Evolutionary conservation across 768 basidiomycete genomes (phyloP), one percentile per base, ranked within the genome.

Genomic region (Mrakia blollopis): DNA sequence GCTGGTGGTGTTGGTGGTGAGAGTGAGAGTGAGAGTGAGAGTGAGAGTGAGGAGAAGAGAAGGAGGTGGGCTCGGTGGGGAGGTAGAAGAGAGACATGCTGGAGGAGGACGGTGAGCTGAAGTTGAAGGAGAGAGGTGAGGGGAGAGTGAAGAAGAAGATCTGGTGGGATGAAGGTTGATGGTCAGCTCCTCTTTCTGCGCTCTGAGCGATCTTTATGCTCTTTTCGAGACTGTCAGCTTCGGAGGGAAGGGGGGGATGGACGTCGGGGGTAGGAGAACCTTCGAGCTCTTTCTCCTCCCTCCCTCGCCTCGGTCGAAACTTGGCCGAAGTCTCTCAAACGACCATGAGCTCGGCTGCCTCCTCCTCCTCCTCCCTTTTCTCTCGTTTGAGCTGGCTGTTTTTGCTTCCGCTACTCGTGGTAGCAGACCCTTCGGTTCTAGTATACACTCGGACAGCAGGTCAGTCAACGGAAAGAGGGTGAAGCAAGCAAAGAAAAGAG

Each of bases 391-490:
- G 50, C 50, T 52, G 7, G 5, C 8, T 57, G 25, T 2, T 57
- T 9, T 25, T 57, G 57, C 13, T 28, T 28, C 57, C 57, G 9
- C 2, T 57, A n/a, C 57, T 57, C n/a, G 35, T 41, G 10, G 39
- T 39, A 25, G 65, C 65, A 21, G 37, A 39, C 21, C 72, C 72
- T 3, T 21, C 50, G 4, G 71, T 73, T 16, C 76, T 77, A 13
- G 76, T 77, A 18, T 73, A 77, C 37, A 73, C 76, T 21, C 72
- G 72, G 25, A 77, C 76, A 57, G 76, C 50, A 11, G 74, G 74
- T 75, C 21, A 5, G 52, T 57, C 21, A 5, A 37, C 35, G 37
- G 25, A 4, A 57, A 7, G n/a, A 54, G 54, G 13, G 3, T 2
- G 28, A n/a, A 28, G 25, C n/a, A 11, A 57, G 28, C 47, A 57